Percentiles rank a stretch among this genome's conserved stretches.
These are phyloP conservation scores for Penicillium pancosmium DNA, from an alignment of 495 filamentous ascomycete species.

Conservation along the genomic window DNA sequence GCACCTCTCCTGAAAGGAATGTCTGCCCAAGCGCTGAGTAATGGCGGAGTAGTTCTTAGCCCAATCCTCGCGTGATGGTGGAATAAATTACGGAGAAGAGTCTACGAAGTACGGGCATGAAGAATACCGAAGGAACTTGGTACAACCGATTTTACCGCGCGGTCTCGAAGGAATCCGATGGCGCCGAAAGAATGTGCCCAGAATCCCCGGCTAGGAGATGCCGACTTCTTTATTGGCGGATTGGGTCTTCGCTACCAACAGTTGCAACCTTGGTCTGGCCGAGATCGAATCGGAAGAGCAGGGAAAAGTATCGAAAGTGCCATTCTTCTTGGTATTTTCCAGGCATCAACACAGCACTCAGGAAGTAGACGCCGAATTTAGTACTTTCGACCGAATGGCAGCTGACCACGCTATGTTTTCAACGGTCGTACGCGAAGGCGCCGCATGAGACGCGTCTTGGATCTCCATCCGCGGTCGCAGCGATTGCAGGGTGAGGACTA, in stretches of 20 bases:
- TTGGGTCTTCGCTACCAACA: not conserved
- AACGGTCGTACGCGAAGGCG: not conserved
- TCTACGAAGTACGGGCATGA: not conserved
- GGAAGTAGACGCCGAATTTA: not conserved
- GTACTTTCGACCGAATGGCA: not conserved
- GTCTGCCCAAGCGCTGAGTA: constrained; percentile 7
- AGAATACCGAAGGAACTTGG: not conserved
- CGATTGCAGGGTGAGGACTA: too few species aligned
- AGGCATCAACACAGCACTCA: not conserved
- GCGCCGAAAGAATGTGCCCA: not conserved
- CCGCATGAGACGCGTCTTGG: not conserved
- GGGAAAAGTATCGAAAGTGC: not conserved
- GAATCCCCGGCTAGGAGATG: not conserved
- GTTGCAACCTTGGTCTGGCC: not conserved
- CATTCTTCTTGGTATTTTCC: not conserved
- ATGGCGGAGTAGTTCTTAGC: constrained; percentile 14
- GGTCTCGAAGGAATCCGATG: not conserved
- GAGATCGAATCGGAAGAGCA: constrained; percentile 1
- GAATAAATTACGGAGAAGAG: not conserved
- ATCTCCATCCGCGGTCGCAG: not conserved
- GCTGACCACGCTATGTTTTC: not conserved
- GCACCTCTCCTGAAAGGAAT: not conserved
- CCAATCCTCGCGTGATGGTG: constrained; percentile 1
- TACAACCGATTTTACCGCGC: not conserved
- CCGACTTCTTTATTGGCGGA: constrained; percentile 5